A percentile compares a stretch with the other conserved stretches of the same genome.
These are phyloP conservation scores for Fusarium humuli DNA, from an alignment of 2,329 filamentous ascomycete species.

Conservation along the genomic window DNA sequence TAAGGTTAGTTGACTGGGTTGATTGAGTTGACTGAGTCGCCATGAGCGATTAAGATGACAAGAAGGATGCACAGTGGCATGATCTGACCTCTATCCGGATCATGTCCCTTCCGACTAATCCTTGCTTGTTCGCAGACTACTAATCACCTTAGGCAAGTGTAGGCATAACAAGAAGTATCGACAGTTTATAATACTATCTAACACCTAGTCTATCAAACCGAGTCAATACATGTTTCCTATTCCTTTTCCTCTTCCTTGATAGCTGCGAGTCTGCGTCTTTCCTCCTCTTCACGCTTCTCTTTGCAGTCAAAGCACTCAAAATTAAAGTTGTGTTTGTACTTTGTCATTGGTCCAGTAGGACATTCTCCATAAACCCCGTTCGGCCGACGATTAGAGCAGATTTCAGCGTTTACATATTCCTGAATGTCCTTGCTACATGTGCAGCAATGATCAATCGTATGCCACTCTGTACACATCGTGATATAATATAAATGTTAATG, in stretches of 20 bases:
- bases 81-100: neutral
- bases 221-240: fast-evolving
- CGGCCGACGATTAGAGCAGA: neutral
- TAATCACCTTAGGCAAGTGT: too few relatives aligned
- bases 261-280: neutral
- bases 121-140: neutral
- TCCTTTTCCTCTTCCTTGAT: neutral
- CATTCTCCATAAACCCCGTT: neutral
- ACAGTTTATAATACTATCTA: too few relatives aligned
- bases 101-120: neutral
- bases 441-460: too few relatives aligned
- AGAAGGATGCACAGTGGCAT: neutral
- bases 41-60: neutral
- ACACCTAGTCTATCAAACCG: too few relatives aligned
- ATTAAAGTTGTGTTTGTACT: neutral
- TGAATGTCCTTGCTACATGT: fast-evolving
- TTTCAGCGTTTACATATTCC: neutral
- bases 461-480: neutral
- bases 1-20: neutral
- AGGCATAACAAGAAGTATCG: too few relatives aligned
- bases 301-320: neutral
- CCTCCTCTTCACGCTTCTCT: neutral
- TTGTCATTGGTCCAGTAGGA: neutral
- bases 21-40: neutral
- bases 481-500: neutral